These are phyloP conservation scores for Nelumbo lutea DNA, from an alignment of 164 flowering plant genomes.

Conservation along the genomic window DNA sequence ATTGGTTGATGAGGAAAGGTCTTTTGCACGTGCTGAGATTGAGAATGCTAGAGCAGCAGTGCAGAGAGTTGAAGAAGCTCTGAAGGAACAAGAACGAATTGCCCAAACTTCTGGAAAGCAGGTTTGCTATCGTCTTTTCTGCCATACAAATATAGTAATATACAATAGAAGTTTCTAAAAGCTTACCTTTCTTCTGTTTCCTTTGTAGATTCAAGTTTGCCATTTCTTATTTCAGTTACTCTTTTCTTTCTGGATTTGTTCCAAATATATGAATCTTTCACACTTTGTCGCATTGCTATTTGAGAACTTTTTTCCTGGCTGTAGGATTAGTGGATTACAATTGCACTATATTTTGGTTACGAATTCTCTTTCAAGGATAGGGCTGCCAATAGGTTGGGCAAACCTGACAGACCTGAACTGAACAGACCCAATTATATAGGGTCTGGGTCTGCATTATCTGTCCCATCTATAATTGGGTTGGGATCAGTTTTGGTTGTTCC, in stretches of 20 bases:
- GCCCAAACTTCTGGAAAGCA: conserved; percentile 66
- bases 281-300: too few relatives aligned
- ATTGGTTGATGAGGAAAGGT: conserved; percentile 87
- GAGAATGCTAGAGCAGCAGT: conserved; percentile 92
- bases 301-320: too few relatives aligned
- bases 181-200: neutral
- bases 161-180: neutral
- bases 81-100: conserved; percentile 71
- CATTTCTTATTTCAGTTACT: neutral
- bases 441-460: too few relatives aligned
- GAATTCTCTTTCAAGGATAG: too few relatives aligned
- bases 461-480: too few relatives aligned
- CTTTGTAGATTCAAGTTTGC: neutral
- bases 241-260: neutral
- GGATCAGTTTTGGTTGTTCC: too few relatives aligned
- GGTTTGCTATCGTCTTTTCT: conserved; percentile 37
- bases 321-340: too few relatives aligned
- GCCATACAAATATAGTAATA: neutral
- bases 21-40: conserved; percentile 95
- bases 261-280: too few relatives aligned
- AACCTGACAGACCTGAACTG: too few relatives aligned
- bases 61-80: conserved; percentile 84
- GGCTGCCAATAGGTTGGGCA: too few relatives aligned
- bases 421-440: too few relatives aligned
- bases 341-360: too few relatives aligned